Conservation (phyloP, 2,329 filamentous ascomycete genomes). For the Colletotrichum tamarilloi region DNA sequence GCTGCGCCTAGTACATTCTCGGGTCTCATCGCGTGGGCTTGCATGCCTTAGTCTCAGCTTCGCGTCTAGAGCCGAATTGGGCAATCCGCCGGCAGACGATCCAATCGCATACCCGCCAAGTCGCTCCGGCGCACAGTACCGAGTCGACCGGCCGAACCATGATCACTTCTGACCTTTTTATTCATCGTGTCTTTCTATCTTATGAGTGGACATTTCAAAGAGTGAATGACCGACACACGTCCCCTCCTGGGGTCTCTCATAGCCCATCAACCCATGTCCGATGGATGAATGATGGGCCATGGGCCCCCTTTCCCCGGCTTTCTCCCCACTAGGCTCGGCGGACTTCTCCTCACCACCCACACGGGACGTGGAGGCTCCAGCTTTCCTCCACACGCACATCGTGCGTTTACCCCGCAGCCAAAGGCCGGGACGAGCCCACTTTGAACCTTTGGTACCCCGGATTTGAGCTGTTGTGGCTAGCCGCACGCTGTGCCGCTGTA, state of each 20-base stretch:
- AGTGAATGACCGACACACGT: not conserved
- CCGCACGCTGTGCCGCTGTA: not conserved
- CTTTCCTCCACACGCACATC: conserved; percentile 5
- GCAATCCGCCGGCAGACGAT: conserved; percentile 24
- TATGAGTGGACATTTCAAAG: not conserved
- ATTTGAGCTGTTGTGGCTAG: conserved; percentile 15
- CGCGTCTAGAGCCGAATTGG: conserved; percentile 35
- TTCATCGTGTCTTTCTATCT: not conserved
- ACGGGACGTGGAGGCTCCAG: conserved; percentile 2
- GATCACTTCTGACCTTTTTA: not conserved
- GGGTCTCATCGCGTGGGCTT: conserved; percentile 25
- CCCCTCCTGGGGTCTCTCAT: not conserved
- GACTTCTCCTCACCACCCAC: conserved; percentile 16
- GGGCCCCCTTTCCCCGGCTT: conserved; percentile 26
- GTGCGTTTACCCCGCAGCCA: conserved; percentile 29
- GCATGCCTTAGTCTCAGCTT: conserved; percentile 28
- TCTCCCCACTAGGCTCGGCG: not conserved
- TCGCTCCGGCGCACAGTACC: conserved; percentile 29
- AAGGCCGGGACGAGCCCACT: conserved; percentile 23
- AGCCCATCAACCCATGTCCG: not conserved
- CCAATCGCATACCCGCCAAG: conserved; percentile 34
- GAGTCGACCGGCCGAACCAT: conserved; percentile 12
- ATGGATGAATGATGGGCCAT: too few species aligned
- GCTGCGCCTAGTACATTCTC: conserved; percentile 5
- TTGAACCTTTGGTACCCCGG: conserved; percentile 16